Conservation (phyloP, 192 early-diverging fungal species). For the Ramicandelaber brevisporus region DNA sequence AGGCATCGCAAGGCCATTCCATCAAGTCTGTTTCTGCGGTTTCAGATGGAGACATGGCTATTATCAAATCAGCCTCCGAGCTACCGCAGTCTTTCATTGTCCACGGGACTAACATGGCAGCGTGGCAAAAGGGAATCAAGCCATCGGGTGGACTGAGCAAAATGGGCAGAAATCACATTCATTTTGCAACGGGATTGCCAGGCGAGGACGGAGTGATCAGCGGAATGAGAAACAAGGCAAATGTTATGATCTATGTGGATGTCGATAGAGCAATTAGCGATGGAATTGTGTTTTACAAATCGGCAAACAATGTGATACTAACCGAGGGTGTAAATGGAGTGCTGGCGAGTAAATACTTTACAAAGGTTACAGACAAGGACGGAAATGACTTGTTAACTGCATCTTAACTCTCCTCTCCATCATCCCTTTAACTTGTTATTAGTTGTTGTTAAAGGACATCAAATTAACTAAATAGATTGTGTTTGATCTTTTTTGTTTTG, state of each 20-base stretch:
- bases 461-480: too few relatives aligned
- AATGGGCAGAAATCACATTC: conserved; percentile 79
- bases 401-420: background rate
- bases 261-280: conserved; percentile 32
- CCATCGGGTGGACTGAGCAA: conserved; percentile 30
- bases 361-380: conserved; percentile 13
- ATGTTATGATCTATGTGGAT: conserved; percentile 67
- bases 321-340: conserved; percentile 40
- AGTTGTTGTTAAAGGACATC: too few relatives aligned
- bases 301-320: conserved; percentile 60
- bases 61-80: conserved; percentile 13
- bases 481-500: too few relatives aligned
- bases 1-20: conserved; percentile 77
- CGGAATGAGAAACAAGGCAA: conserved; percentile 37
- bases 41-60: background rate
- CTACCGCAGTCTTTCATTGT: conserved; percentile 22
- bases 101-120: conserved; percentile 33
- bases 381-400: background rate
- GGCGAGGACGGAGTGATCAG: conserved; percentile 45
- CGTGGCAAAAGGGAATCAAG: conserved; percentile 19
- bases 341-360: conserved; percentile 39
- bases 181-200: conserved; percentile 47
- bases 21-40: conserved; percentile 5
- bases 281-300: conserved; percentile 48
- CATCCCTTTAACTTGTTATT: too few relatives aligned